Conservation (phyloP, 495 filamentous ascomycete genomes). For the Aspergillus indologenus region DNA sequence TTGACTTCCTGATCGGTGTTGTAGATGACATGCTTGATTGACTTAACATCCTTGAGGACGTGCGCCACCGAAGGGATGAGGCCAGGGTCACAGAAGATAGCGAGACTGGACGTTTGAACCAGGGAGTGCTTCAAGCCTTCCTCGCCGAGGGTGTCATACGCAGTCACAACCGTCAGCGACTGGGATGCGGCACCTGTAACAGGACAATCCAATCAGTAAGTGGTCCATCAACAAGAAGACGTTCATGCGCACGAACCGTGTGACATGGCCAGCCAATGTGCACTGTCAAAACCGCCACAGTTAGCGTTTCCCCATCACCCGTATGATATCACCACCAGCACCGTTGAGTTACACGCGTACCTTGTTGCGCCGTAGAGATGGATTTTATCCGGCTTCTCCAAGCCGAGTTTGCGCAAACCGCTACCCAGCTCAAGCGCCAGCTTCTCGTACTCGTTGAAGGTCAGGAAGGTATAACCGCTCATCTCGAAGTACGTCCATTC, state of each 20-base stretch:
- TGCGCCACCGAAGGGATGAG: conserved; percentile 77
- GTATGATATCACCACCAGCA: neutral
- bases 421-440: conserved; percentile 68
- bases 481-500: conserved; percentile 95
- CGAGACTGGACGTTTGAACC: conserved; percentile 77
- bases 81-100: conserved; percentile 86
- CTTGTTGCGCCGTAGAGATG: conserved; percentile 91
- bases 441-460: conserved; percentile 85
- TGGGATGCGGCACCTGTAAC: conserved; percentile 67
- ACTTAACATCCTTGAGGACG: conserved; percentile 74
- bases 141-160: conserved; percentile 95
- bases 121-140: conserved; percentile 91
- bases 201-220: conserved; percentile 3
- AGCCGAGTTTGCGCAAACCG: conserved; percentile 76
- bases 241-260: conserved; percentile 46
- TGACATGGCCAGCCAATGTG: conserved; percentile 75
- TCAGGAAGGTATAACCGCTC: conserved; percentile 79
- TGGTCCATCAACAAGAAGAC: neutral
- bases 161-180: conserved; percentile 91
- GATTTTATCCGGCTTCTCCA: conserved; percentile 68
- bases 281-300: conserved; percentile 34
- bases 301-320: conserved; percentile 6
- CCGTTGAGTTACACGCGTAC: conserved; percentile 29
- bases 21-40: conserved; percentile 83
- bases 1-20: conserved; percentile 77